A percentile compares a stretch with the other conserved stretches of the same genome.
phyloP scores from a whole-genome alignment of 495 filamentous ascomycete species.

The Penicillium desertorum region DNA sequence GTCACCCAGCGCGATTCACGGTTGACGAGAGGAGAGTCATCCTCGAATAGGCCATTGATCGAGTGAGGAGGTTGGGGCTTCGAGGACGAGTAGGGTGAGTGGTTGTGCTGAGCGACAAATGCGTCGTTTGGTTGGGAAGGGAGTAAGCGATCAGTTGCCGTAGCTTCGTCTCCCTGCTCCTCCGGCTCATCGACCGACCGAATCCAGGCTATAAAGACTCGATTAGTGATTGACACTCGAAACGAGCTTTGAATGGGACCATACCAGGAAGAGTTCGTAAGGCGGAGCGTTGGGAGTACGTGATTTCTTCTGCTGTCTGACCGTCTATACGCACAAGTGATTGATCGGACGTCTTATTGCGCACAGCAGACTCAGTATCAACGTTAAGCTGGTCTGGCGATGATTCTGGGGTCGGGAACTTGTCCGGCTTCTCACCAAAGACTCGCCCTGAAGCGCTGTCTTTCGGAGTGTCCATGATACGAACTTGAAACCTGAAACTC shows the following conservation, averaged over 20 bases:
- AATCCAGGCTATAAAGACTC: conserved; percentile 37
- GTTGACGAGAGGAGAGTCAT: conserved; percentile 7
- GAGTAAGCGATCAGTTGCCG: conserved; percentile 36
- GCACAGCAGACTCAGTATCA: conserved; percentile 26
- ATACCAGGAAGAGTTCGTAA: conserved; percentile 39
- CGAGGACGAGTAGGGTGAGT: conserved; percentile 47
- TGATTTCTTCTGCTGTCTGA: conserved; percentile 18
- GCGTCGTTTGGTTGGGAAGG: conserved; percentile 50
- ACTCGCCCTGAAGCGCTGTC: conserved; percentile 17
- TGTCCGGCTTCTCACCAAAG: conserved; percentile 24
- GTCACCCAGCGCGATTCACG: conserved; percentile 60
- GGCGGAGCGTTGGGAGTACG: conserved; percentile 16
- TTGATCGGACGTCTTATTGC: conserved; percentile 23
- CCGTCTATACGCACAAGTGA: conserved; percentile 22
- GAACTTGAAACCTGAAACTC: conserved; percentile 5
- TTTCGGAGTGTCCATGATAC: conserved; percentile 22
- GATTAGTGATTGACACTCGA: conserved; percentile 13
- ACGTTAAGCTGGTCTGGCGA: conserved; percentile 19
- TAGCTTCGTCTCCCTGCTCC: conserved; percentile 33
- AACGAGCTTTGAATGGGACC: not conserved
- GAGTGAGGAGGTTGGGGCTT: conserved; percentile 20
- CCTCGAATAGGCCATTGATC: conserved; percentile 11
- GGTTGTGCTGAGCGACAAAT: conserved; percentile 60
- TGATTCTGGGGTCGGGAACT: conserved; percentile 15
- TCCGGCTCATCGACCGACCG: conserved; percentile 33